Percentiles rank a stretch among this genome's conserved stretches.
Conservation (phyloP, 2,329 filamentous ascomycete species). For the Aspergillus nomiae region DNA sequence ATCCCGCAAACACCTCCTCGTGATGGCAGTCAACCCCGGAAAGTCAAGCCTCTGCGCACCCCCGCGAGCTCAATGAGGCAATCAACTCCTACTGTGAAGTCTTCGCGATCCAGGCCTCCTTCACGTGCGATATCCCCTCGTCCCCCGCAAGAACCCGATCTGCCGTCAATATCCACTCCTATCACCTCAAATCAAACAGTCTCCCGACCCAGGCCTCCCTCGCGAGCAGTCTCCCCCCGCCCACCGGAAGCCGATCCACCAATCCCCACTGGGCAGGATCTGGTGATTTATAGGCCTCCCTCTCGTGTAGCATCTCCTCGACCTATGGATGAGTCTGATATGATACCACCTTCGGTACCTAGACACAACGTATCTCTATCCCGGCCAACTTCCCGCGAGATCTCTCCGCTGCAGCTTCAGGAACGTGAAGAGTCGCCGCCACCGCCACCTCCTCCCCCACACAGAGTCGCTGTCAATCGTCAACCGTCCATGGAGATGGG, state of each 20-base stretch:
- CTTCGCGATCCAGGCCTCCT: slow-evolving; percentile 34
- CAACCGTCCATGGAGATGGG: slow-evolving; percentile 27
- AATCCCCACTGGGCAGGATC: slow-evolving; percentile 12
- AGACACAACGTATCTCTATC: slow-evolving; percentile 14
- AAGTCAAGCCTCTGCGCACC: slow-evolving; percentile 36
- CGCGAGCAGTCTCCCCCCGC: slow-evolving; percentile 25
- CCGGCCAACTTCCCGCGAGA: slow-evolving; percentile 23
- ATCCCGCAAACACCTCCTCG: slow-evolving; percentile 40
- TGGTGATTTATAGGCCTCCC: slow-evolving; percentile 6
- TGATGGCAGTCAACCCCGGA: slow-evolving; percentile 35
- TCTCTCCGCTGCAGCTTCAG: slow-evolving; percentile 39
- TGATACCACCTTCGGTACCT: slow-evolving; percentile 14
- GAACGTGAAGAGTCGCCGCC: slow-evolving; percentile 72
- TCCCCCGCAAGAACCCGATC: slow-evolving; percentile 17
- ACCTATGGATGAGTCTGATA: slow-evolving; percentile 12
- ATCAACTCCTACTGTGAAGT: slow-evolving; percentile 37
- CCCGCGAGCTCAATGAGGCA: slow-evolving; percentile 43
- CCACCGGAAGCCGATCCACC: slow-evolving; percentile 16
- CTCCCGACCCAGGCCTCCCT: slow-evolving; percentile 19
- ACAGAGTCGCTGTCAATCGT: slow-evolving; percentile 59
- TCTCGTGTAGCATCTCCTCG: slow-evolving; percentile 19
- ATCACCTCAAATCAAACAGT: neutral
- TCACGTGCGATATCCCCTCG: slow-evolving; percentile 31
- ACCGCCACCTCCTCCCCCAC: slow-evolving; percentile 80
- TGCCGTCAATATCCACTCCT: slow-evolving; percentile 12